A percentile compares a stretch with the other conserved stretches of the same genome.
Conservation (phyloP, 805 yeast species). For the Metschnikowia drakensbergensis region DNA sequence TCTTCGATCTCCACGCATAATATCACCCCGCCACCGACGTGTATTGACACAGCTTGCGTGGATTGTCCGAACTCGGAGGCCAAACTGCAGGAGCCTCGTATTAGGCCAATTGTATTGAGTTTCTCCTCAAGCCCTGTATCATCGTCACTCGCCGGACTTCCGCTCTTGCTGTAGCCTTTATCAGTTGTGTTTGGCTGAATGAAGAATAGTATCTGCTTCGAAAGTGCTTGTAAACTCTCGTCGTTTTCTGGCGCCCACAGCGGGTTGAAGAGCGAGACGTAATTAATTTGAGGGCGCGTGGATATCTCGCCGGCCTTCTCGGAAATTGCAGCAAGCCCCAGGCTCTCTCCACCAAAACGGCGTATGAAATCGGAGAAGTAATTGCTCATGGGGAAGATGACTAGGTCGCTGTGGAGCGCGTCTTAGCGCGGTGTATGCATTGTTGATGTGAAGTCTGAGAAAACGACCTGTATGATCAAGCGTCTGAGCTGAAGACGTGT, state of each 20-base stretch:
- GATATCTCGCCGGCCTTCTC: constrained; percentile 1
- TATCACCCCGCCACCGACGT: constrained; percentile 24
- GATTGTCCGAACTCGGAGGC: constrained; percentile 22
- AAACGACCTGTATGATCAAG: too few species aligned
- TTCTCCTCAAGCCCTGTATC: constrained; percentile 19
- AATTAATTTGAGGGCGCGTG: constrained; percentile 17
- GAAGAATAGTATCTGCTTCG: constrained; percentile 33
- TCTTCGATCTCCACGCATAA: constrained; percentile 25
- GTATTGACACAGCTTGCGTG: constrained; percentile 21
- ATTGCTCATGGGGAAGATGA: constrained; percentile 21
- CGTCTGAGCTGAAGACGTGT: too few species aligned
- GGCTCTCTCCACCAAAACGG: constrained; percentile 18
- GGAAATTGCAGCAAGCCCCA: constrained; percentile 8
- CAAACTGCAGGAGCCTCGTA: constrained; percentile 35
- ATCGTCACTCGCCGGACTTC: neutral
- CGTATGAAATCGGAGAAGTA: constrained; percentile 32
- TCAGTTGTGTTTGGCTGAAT: constrained; percentile 14
- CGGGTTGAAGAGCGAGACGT: constrained; percentile 33
- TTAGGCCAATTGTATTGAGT: constrained; percentile 31
- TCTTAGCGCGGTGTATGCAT: neutral
- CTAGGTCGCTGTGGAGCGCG: neutral
- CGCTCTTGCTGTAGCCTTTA: neutral
- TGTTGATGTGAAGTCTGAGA: neutral
- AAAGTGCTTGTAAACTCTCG: constrained; percentile 29
- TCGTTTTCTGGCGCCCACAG: constrained; percentile 20